A percentile compares a stretch with the other conserved stretches of the same genome.
phyloP scores from a whole-genome alignment of 352 stramenopile genomes.

The Globisporangium yorkense region DNA sequence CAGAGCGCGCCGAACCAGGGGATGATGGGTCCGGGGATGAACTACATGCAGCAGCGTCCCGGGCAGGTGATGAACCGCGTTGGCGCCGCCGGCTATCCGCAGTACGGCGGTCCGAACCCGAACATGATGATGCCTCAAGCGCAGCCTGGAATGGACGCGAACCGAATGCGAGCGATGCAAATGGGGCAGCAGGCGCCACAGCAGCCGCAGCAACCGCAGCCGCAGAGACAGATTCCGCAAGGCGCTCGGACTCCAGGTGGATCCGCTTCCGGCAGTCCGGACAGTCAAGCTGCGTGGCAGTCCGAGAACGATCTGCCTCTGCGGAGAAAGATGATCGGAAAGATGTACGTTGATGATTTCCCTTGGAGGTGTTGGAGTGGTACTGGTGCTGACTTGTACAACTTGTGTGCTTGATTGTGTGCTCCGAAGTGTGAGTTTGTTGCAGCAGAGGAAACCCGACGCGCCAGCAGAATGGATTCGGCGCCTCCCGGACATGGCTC shows the following conservation, averaged over 20 bases:
- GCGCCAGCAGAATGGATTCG: constrained; percentile 96
- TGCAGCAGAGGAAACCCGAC: constrained; percentile 96
- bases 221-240: constrained; percentile 35
- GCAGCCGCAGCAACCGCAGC: constrained; percentile 5
- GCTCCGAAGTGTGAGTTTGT: constrained; percentile 82
- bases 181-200: constrained; percentile 19
- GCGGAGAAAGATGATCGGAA: constrained; percentile 87
- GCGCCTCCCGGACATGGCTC: constrained; percentile 97
- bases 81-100: constrained; percentile 38
- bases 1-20: constrained; percentile 52
- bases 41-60: constrained; percentile 63
- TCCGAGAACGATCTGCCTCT: constrained; percentile 83
- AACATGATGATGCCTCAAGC: constrained; percentile 64
- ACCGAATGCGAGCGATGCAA: constrained; percentile 34
- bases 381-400: neutral
- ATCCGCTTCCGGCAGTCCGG: constrained; percentile 24
- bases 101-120: constrained; percentile 48
- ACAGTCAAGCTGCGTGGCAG: constrained; percentile 74
- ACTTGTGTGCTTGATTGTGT: constrained; percentile 7
- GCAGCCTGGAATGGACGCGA: constrained; percentile 30
- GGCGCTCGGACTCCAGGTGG: constrained; percentile 30
- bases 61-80: constrained; percentile 58
- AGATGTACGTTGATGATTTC: constrained; percentile 65
- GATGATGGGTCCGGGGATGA: constrained; percentile 46
- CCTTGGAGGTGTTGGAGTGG: neutral